These are phyloP conservation scores for Chaetomium sp. DNA, from an alignment of 2,329 filamentous ascomycete species.

Conservation along the genomic window DNA sequence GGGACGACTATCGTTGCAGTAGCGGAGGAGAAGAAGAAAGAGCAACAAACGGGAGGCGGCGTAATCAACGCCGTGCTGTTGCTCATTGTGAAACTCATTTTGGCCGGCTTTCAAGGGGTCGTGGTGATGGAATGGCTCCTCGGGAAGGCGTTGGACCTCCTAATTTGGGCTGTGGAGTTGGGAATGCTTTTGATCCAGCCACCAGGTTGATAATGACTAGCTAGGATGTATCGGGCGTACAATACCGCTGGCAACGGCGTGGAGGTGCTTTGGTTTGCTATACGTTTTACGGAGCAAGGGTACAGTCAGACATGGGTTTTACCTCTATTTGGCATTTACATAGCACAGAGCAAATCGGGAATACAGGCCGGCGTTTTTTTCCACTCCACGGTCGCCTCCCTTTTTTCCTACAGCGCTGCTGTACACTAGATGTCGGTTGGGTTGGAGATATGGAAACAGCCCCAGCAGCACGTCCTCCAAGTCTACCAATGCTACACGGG, in stretches of 20 bases:
- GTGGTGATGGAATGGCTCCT: conserved; percentile 34
- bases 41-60: conserved; percentile 25
- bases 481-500: not conserved
- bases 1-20: not conserved
- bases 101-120: conserved; percentile 32
- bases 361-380: not conserved
- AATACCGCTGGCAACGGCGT: not conserved
- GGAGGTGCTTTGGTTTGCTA: not conserved
- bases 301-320: not conserved
- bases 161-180: conserved; percentile 19
- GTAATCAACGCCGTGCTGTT: conserved; percentile 30
- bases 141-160: conserved; percentile 26
- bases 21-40: conserved; percentile 3
- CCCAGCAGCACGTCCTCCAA: not conserved
- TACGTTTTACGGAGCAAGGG: conserved; percentile 4
- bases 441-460: not conserved
- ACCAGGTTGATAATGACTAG: conserved; percentile 1
- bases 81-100: conserved; percentile 31
- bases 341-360: not conserved
- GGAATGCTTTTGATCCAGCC: conserved; percentile 28
- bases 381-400: not conserved
- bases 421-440: not conserved
- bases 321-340: not conserved
- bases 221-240: not conserved
- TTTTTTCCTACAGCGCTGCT: not conserved